These are phyloP conservation scores for Xylogone sp. DNA, from an alignment of 2,329 filamentous ascomycete species.

Conservation along the genomic window DNA sequence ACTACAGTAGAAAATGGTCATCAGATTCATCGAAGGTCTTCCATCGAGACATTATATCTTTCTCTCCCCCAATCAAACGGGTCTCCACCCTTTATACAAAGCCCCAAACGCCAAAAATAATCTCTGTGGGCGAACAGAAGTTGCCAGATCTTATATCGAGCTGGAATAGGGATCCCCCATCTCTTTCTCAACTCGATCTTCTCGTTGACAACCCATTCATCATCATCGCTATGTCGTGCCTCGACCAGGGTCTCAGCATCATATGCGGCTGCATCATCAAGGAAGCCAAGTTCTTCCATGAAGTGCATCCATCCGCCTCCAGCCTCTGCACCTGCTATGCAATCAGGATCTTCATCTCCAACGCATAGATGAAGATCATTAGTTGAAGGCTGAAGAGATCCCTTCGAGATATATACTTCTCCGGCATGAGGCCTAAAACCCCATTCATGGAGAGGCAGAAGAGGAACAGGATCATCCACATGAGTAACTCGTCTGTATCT, in stretches of 20 bases:
- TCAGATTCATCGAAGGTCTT: not conserved
- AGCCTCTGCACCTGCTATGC: conserved; percentile 56
- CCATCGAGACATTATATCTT: conserved; percentile 33
- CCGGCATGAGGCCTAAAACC: conserved; percentile 81
- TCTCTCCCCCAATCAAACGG: conserved; percentile 62
- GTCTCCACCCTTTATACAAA: conserved; percentile 82
- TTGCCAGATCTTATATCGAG: conserved; percentile 76
- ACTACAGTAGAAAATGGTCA: not conserved
- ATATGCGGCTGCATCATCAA: conserved; percentile 5
- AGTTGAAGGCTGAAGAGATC: conserved; percentile 61
- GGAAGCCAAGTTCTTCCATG: conserved; percentile 16
- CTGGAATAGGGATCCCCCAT: conserved; percentile 29
- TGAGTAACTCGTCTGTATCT: conserved; percentile 80
- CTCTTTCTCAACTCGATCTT: conserved; percentile 40
- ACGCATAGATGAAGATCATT: conserved; percentile 68
- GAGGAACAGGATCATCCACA: conserved; percentile 78
- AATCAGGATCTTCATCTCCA: conserved; percentile 67
- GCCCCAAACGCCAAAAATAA: conserved; percentile 90
- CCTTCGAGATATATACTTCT: conserved; percentile 80
- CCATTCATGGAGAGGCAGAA: conserved; percentile 84
- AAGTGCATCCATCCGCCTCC: conserved; percentile 7
- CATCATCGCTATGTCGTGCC: conserved; percentile 18
- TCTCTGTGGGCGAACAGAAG: conserved; percentile 91
- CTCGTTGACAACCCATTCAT: not conserved
- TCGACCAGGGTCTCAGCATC: conserved; percentile 6